phyloP scores from a whole-genome alignment of 208 protist species.

The Crithidia mellificae region DNA sequence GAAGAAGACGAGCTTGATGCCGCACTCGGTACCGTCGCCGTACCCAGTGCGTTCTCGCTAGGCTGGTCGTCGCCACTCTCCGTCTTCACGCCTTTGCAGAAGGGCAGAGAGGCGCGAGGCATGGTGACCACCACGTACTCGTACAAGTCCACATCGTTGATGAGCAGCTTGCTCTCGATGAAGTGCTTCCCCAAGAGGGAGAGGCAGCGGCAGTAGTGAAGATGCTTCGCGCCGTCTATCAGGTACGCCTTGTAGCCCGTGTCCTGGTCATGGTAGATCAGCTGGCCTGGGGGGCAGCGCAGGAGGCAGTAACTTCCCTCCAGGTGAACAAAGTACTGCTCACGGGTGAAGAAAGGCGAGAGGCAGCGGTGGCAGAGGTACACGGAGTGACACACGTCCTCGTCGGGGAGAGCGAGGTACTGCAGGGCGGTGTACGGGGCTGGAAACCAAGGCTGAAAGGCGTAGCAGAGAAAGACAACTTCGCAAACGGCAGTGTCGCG shows the following conservation, averaged over 20 bases:
- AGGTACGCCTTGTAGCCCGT: slow-evolving; percentile 43
- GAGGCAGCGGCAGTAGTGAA: slow-evolving; percentile 68
- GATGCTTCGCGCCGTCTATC: slow-evolving; percentile 66
- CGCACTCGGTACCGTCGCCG: too few relatives aligned
- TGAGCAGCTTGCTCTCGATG: slow-evolving; percentile 73
- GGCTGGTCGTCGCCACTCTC: too few relatives aligned
- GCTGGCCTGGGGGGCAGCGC: slow-evolving; percentile 42
- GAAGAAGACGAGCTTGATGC: too few relatives aligned
- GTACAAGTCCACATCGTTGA: slow-evolving; percentile 77
- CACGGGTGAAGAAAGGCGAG: slow-evolving; percentile 56
- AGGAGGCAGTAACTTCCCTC: slow-evolving; percentile 50
- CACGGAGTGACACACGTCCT: slow-evolving; percentile 66
- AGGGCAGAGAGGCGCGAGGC: slow-evolving; percentile 48
- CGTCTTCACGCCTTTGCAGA: slow-evolving; percentile 13
- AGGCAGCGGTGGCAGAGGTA: slow-evolving; percentile 76
- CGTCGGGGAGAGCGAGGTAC: slow-evolving; percentile 55
- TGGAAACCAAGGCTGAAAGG: slow-evolving; percentile 65
- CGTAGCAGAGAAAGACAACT: slow-evolving; percentile 67
- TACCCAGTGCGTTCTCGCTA: too few relatives aligned
- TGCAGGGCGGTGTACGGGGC: slow-evolving; percentile 50
- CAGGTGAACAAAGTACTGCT: slow-evolving; percentile 50
- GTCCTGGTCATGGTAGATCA: slow-evolving; percentile 54
- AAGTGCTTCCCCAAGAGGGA: slow-evolving; percentile 63
- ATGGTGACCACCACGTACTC: slow-evolving; percentile 74
- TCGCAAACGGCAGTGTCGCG: slow-evolving; percentile 61